Conservation (phyloP, 129 eudicot species). For the Rutidosis leptorrhynchoides region DNA sequence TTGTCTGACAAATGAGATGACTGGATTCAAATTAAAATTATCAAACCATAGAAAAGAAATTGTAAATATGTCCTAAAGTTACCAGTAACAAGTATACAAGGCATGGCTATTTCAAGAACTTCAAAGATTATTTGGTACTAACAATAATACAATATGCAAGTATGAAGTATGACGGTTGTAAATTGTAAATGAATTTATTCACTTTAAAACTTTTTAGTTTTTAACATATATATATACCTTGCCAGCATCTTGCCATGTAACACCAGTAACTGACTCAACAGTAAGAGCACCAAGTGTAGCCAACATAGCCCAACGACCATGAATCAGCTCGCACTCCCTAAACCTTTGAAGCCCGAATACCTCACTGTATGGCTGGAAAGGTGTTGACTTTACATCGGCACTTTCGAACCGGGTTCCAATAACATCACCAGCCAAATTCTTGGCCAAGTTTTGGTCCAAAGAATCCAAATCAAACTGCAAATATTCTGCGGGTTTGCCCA, state of each 20-base stretch:
- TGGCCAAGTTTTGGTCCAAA: conserved; percentile 87
- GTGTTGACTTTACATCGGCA: conserved; percentile 64
- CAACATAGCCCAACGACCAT: conserved; percentile 98
- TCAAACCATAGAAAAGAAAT: too few species aligned
- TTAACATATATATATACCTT: too few species aligned
- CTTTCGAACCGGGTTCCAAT: conserved; percentile 79
- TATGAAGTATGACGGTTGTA: too few species aligned
- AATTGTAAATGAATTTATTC: too few species aligned
- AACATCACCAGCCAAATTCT: conserved; percentile 67
- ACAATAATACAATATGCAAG: too few species aligned
- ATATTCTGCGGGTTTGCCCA: conserved; percentile 89
- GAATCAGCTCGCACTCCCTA: conserved; percentile 92
- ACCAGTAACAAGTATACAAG: too few species aligned
- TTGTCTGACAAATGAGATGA: too few species aligned
- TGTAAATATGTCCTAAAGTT: too few species aligned
- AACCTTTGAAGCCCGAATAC: conserved; percentile 94
- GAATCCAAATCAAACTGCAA: conserved; percentile 75
- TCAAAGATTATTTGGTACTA: too few species aligned
- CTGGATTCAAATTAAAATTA: too few species aligned
- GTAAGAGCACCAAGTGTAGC: conserved; percentile 89
- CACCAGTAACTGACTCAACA: conserved; percentile 90
- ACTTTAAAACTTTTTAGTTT: too few species aligned
- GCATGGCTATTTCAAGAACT: background rate
- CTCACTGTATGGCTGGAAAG: conserved; percentile 89
- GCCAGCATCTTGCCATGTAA: conserved; percentile 99